Conservation (phyloP, 73 alveolate species). For the Tetrahymena thermophila region DNA sequence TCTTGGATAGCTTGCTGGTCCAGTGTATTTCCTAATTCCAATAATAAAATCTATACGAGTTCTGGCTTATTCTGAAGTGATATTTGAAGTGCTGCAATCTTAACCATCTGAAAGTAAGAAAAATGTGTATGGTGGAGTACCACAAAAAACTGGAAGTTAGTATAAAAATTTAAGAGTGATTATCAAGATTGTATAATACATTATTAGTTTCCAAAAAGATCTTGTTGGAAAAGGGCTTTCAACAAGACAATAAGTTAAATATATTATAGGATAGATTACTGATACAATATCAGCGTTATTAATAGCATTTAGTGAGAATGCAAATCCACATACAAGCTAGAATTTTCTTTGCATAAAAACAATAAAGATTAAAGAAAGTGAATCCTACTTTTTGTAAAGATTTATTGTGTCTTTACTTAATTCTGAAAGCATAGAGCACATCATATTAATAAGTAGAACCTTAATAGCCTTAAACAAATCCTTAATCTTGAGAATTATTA, state of each 20-base stretch:
- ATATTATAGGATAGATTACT: slow-evolving; percentile 39
- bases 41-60: slow-evolving; percentile 54
- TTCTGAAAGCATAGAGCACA: neutral
- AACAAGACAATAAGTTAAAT: slow-evolving; percentile 44
- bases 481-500: neutral
- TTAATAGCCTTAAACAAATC: neutral
- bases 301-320: slow-evolving; percentile 18
- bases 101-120: slow-evolving; percentile 29
- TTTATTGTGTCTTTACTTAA: neutral
- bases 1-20: slow-evolving; percentile 45
- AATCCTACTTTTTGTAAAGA: neutral
- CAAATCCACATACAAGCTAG: slow-evolving; percentile 13
- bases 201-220: slow-evolving; percentile 43
- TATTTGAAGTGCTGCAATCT: slow-evolving; percentile 16
- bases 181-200: slow-evolving; percentile 31
- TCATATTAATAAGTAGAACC: neutral
- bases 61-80: slow-evolving; percentile 21
- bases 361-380: slow-evolving; percentile 3
- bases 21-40: slow-evolving; percentile 55
- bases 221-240: slow-evolving; percentile 53
- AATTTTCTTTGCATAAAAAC: slow-evolving; percentile 19
- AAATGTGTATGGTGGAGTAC: slow-evolving; percentile 46
- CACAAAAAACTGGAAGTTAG: slow-evolving; percentile 61
- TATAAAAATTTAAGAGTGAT: slow-evolving; percentile 44
- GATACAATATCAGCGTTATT: slow-evolving; percentile 47